phyloP scores from a whole-genome alignment of 2,329 filamentous ascomycete genomes.

The Aspergillus tubingensis region DNA sequence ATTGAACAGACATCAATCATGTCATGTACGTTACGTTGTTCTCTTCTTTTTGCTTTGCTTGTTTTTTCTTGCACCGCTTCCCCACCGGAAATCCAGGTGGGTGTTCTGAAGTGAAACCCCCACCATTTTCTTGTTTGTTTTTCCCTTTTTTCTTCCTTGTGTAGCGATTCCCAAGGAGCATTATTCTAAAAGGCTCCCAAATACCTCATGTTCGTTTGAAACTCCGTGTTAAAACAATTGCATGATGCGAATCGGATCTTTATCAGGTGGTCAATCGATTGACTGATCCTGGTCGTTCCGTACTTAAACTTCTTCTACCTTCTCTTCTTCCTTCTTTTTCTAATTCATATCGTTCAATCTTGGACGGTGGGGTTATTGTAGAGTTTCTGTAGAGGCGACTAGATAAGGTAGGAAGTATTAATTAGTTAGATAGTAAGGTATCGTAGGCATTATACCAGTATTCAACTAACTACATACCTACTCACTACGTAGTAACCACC shows the following conservation, averaged over 20 bases:
- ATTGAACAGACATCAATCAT: conserved; percentile 13
- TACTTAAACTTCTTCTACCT: no score
- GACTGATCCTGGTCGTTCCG: no score
- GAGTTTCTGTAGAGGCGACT: no score
- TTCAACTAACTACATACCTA: no score
- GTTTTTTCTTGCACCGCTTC: background rate
- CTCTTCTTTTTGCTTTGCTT: background rate
- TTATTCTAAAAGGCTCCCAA: conserved; percentile 13
- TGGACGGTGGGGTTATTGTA: no score
- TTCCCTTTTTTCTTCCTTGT: conserved; percentile 26
- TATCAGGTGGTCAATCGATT: no score
- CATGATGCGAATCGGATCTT: conserved; percentile 19
- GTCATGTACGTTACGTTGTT: conserved; percentile 12
- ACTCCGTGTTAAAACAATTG: conserved; percentile 35
- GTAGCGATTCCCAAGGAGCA: conserved; percentile 39
- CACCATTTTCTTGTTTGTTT: background rate
- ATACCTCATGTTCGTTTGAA: background rate
- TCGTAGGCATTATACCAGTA: no score
- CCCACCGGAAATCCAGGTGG: background rate
- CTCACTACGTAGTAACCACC: no score
- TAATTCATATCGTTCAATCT: no score
- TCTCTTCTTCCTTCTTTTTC: no score
- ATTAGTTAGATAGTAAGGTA: no score
- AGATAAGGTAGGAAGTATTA: no score
- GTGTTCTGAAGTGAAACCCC: background rate